Evolutionary conservation across 306 rosid species (phyloP).

Genomic region (Acacia crassicarpa): DNA sequence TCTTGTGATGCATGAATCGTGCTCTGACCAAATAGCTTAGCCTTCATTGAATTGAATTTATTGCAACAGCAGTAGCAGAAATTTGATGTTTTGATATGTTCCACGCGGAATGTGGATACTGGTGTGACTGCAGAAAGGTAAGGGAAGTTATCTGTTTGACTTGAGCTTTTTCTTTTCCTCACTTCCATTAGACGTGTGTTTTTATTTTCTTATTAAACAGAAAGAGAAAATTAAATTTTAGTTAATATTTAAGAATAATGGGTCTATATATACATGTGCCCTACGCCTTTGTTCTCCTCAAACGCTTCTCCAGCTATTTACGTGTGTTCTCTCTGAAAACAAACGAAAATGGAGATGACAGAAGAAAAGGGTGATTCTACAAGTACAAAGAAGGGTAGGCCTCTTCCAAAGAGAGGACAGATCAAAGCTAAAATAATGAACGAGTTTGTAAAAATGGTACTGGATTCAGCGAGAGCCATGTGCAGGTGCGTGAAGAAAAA

Average conservation of each 20-base stretch:
- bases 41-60: not conserved
- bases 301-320: not conserved
- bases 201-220: not conserved
- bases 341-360: slow-evolving; percentile 15
- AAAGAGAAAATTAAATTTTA: not conserved
- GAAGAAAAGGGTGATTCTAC: slow-evolving; percentile 26
- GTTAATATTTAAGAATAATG: not conserved
- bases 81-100: slow-evolving; percentile 6
- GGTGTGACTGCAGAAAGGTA: not conserved
- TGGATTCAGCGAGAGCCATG: slow-evolving; percentile 39
- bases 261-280: not conserved
- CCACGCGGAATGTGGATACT: not conserved
- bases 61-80: not conserved
- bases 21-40: not conserved
- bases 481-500: slow-evolving; percentile 34
- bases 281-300: not conserved
- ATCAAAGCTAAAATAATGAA: slow-evolving; percentile 54
- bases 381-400: slow-evolving; percentile 23
- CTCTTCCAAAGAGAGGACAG: slow-evolving; percentile 68
- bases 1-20: not conserved
- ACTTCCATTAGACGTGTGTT: not conserved
- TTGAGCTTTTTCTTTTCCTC: not conserved
- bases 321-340: not conserved
- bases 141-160: not conserved
- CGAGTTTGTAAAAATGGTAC: slow-evolving; percentile 30